Conservation (phyloP, 495 filamentous ascomycete species). For the Neurospora sp. region DNA sequence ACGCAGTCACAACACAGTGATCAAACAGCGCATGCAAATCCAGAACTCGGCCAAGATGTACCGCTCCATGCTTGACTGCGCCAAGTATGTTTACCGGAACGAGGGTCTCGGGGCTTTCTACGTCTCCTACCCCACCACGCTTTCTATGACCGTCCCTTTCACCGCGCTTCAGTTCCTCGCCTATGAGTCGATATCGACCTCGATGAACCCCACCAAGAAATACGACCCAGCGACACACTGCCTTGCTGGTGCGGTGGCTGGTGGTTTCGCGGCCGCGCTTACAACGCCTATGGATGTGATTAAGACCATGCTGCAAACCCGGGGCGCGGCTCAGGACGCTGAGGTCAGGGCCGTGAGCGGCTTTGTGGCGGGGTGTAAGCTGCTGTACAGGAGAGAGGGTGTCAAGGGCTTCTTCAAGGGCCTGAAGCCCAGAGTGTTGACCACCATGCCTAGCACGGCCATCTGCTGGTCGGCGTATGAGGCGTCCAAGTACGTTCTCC, state of each 20-base stretch:
- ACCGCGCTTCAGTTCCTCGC: slow-evolving; percentile 93
- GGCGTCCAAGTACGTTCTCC: slow-evolving; percentile 42
- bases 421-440: slow-evolving; percentile 80
- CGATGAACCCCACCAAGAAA: slow-evolving; percentile 71
- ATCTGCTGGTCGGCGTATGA: slow-evolving; percentile 87
- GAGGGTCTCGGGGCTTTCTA: slow-evolving; percentile 94
- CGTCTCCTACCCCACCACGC: slow-evolving; percentile 94
- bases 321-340: slow-evolving; percentile 66
- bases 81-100: slow-evolving; percentile 68
- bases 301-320: slow-evolving; percentile 92
- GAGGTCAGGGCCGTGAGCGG: slow-evolving; percentile 82
- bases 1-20: slow-evolving; percentile 48
- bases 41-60: slow-evolving; percentile 81
- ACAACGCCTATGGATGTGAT: slow-evolving; percentile 96
- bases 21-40: slow-evolving; percentile 99
- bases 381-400: slow-evolving; percentile 79
- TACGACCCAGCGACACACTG: slow-evolving; percentile 94
- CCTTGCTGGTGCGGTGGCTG: slow-evolving; percentile 80
- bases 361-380: slow-evolving; percentile 66
- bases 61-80: slow-evolving; percentile 74
- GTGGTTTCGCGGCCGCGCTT: slow-evolving; percentile 83
- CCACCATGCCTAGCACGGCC: slow-evolving; percentile 95
- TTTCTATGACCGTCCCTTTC: slow-evolving; percentile 98
- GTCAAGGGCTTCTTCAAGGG: slow-evolving; percentile 85
- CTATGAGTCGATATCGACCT: slow-evolving; percentile 91